Conservation (phyloP, 495 filamentous ascomycete species). For the Neurospora sublineolata region DNA sequence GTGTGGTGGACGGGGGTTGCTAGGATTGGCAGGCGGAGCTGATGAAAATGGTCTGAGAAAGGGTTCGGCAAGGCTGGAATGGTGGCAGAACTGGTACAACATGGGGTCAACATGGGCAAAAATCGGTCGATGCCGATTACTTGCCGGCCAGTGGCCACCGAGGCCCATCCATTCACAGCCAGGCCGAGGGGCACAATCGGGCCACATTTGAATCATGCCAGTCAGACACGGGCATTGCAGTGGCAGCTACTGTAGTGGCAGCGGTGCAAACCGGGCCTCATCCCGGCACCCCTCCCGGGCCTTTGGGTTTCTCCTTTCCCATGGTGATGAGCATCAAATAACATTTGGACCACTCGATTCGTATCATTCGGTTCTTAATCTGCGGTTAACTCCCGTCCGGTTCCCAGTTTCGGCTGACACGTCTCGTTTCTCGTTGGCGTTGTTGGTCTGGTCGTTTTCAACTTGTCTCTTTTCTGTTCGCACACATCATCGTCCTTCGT, state of each 20-base stretch:
- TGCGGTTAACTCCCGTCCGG: neutral
- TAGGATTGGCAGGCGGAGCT: slow-evolving; percentile 14
- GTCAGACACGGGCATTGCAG: neutral
- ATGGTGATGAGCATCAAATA: neutral
- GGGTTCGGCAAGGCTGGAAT: slow-evolving; percentile 12
- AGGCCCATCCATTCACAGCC: neutral
- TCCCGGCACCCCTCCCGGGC: neutral
- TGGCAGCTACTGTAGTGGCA: neutral
- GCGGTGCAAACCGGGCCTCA: neutral
- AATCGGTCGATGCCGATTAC: slow-evolving; percentile 26
- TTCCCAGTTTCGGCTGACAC: neutral
- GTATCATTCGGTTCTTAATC: neutral
- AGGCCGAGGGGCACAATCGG: slow-evolving; percentile 13
- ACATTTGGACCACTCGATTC: neutral
- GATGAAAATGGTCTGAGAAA: slow-evolving; percentile 25
- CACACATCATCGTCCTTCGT: neutral
- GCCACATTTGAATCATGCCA: slow-evolving; percentile 25
- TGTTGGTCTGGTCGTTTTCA: neutral
- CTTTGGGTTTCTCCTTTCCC: neutral
- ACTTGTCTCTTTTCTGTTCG: neutral
- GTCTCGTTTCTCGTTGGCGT: neutral
- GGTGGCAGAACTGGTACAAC: slow-evolving; percentile 17
- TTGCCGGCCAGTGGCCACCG: slow-evolving; percentile 17
- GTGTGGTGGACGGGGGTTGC: slow-evolving; percentile 4
- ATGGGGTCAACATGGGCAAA: slow-evolving; percentile 9